Percentiles rank a stretch among this genome's conserved stretches.
Evolutionary conservation across 495 filamentous ascomycete species (phyloP).

Genomic region (Trichoderma virens): DNA sequence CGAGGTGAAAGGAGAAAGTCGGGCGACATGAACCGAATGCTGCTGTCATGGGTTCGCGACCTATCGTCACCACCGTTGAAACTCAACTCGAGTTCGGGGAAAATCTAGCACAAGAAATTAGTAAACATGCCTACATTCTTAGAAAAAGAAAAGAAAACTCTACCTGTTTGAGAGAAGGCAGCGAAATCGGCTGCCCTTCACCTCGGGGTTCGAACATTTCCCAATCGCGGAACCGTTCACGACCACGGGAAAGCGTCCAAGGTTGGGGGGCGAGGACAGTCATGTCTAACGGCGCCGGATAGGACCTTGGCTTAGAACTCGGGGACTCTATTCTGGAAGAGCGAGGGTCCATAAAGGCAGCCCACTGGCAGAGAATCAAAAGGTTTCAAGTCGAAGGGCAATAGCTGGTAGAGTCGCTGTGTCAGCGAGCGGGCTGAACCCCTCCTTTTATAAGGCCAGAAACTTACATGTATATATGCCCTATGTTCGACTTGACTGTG

Average conservation of each 20-base stretch:
- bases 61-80: too few relatives aligned
- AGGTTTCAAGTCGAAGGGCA: background rate
- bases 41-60: background rate
- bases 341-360: background rate
- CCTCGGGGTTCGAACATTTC: too few relatives aligned
- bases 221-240: too few relatives aligned
- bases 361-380: background rate
- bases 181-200: too few relatives aligned
- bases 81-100: background rate
- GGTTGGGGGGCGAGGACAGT: background rate
- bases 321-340: background rate
- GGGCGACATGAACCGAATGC: background rate
- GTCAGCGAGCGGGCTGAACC: too few relatives aligned
- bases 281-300: background rate
- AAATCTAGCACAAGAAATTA: background rate
- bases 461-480: too few relatives aligned
- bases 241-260: background rate
- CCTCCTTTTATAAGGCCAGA: too few relatives aligned
- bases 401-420: too few relatives aligned
- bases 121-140: background rate
- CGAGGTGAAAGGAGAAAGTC: background rate
- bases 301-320: background rate
- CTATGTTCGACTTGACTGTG: too few relatives aligned
- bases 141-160: background rate
- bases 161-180: background rate